These are phyloP conservation scores for Talaromyces marneffei DNA, from an alignment of 2,329 filamentous ascomycete genomes.

Conservation along the genomic window DNA sequence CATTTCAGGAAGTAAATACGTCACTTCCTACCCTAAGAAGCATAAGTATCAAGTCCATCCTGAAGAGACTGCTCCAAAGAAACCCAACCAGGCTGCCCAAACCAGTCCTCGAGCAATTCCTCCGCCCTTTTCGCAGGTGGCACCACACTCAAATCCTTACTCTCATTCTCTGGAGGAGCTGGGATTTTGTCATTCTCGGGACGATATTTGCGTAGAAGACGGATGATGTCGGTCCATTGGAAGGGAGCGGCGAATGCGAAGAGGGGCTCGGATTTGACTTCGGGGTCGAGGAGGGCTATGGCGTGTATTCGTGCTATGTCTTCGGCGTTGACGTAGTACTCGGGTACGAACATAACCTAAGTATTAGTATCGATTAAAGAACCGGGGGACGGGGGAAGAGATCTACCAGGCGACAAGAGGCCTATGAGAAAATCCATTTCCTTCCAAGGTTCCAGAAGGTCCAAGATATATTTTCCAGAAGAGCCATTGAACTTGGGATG, in stretches of 20 bases:
- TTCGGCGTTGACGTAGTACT: slow-evolving; percentile 40
- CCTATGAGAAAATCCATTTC: not conserved
- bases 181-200: not conserved
- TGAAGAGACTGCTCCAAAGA: not conserved
- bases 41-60: not conserved
- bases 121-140: not conserved
- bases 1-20: not conserved
- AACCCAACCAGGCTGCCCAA: not conserved
- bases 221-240: slow-evolving; percentile 28
- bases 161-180: not conserved
- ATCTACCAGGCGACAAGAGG: not conserved
- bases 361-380: not conserved
- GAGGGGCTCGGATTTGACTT: slow-evolving; percentile 44
- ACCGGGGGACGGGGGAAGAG: not conserved
- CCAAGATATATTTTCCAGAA: not conserved
- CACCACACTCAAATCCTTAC: slow-evolving; percentile 24
- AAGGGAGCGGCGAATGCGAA: slow-evolving; percentile 47
- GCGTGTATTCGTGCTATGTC: slow-evolving; percentile 49
- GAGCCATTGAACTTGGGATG: not conserved
- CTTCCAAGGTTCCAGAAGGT: not conserved
- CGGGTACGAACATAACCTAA: slow-evolving; percentile 26
- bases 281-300: slow-evolving; percentile 43
- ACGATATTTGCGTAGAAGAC: not conserved
- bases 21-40: not conserved
- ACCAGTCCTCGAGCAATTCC: not conserved